Percentiles rank a stretch among this genome's conserved stretches.
Conservation (phyloP, 345 rosid species). For the Aurinia saxatilis region DNA sequence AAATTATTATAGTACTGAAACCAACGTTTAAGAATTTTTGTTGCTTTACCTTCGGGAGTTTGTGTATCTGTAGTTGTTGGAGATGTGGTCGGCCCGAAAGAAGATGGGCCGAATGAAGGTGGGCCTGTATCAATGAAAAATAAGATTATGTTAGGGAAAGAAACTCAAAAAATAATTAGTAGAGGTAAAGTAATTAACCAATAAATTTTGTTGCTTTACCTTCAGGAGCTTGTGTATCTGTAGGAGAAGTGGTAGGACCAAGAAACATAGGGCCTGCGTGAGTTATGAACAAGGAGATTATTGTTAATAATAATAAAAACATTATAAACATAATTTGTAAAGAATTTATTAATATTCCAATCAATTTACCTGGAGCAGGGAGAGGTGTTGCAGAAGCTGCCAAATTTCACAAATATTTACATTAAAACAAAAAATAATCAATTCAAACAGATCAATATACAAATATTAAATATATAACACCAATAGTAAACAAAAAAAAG, state of each 20-base stretch:
- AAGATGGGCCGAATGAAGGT: background rate
- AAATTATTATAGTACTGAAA: background rate
- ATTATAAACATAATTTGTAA: no score
- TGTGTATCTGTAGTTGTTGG: background rate
- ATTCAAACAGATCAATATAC: background rate
- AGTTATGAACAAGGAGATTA: background rate
- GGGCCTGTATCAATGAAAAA: no score
- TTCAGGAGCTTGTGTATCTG: constrained; percentile 29
- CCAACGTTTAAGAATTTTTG: background rate
- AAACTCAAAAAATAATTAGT: no score
- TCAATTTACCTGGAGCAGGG: constrained; percentile 68
- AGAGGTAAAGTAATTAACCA: no score
- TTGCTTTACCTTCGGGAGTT: constrained; percentile 18
- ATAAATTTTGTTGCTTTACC: no score
- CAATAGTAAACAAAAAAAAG: no score
- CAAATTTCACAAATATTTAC: constrained; percentile 11
- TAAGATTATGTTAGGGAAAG: no score
- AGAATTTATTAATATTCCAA: no score
- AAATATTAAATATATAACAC: no score
- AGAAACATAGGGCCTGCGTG: constrained; percentile 47
- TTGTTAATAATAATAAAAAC: background rate
- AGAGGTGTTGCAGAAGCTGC: constrained; percentile 52
- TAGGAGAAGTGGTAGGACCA: constrained; percentile 40
- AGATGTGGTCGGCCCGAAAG: constrained; percentile 4
- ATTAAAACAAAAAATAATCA: background rate